phyloP scores from a whole-genome alignment of 129 eudicot species.

The Flaveria ramosissima region DNA sequence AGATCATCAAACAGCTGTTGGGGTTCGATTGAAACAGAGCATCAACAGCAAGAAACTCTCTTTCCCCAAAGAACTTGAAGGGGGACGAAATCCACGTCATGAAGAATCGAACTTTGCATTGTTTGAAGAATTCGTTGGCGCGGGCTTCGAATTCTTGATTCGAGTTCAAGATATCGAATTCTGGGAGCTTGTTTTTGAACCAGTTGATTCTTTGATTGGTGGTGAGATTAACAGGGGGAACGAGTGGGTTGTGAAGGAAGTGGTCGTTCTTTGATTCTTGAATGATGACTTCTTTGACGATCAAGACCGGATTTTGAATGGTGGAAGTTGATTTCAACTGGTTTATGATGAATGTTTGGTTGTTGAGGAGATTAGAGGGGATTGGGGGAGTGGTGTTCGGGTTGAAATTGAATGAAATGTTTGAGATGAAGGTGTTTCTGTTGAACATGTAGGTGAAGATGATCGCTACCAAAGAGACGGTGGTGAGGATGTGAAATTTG shows the following conservation, averaged over 20 bases:
- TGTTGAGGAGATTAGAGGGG: constrained; percentile 16
- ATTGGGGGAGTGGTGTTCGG: constrained; percentile 22
- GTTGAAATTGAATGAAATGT: constrained; percentile 24
- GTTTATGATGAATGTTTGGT: constrained; percentile 33
- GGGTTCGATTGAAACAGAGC: constrained; percentile 70
- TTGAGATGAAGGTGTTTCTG: constrained; percentile 33
- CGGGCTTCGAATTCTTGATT: constrained; percentile 42
- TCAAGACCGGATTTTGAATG: constrained; percentile 20
- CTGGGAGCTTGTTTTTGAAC: constrained; percentile 45
- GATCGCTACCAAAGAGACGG: constrained; percentile 20
- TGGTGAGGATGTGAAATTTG: constrained; percentile 30
- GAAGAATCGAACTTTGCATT: constrained; percentile 56
- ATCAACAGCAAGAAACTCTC: constrained; percentile 71
- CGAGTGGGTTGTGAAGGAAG: constrained; percentile 3
- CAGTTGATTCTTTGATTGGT: constrained; percentile 32
- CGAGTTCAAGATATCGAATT: constrained; percentile 40
- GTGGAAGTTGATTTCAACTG: constrained; percentile 39
- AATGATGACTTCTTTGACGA: constrained; percentile 37
- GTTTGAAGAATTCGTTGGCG: constrained; percentile 38
- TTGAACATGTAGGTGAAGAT: constrained; percentile 30
- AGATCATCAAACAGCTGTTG: constrained; percentile 56
- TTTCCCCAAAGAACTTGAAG: constrained; percentile 39
- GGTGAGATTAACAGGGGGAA: constrained; percentile 45
- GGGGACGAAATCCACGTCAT: constrained; percentile 86
- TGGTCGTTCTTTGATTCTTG: not conserved